These are phyloP conservation scores for Ustilago hordei DNA, from an alignment of 1,284 basidiomycete genomes.

Conservation along the genomic window DNA sequence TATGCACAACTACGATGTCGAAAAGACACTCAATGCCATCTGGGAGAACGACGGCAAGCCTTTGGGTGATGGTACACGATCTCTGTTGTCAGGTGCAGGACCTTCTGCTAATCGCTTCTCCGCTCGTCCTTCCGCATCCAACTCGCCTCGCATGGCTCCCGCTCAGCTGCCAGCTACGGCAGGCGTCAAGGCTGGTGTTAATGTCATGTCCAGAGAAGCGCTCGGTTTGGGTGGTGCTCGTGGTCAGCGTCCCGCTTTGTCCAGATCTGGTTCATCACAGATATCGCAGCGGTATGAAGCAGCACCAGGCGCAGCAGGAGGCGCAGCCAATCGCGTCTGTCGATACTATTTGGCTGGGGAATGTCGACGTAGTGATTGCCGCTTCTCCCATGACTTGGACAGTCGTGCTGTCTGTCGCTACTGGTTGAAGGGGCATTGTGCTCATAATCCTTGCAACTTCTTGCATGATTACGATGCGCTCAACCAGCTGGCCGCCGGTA, in stretches of 20 bases:
- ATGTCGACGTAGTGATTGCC: conserved; percentile 93
- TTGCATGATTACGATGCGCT: conserved; percentile 72
- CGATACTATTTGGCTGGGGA: conserved; percentile 96
- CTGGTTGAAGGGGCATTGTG: conserved; percentile 90
- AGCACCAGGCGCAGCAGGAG: conserved; percentile 11
- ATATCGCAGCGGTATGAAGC: conserved; percentile 22
- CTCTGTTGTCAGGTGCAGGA: conserved; percentile 32
- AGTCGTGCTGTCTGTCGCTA: conserved; percentile 86
- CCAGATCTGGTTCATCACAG: conserved; percentile 32
- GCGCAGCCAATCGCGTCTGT: conserved; percentile 75
- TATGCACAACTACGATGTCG: conserved; percentile 90
- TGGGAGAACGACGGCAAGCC: conserved; percentile 74
- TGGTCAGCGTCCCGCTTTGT: conserved; percentile 25
- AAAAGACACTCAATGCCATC: conserved; percentile 90
- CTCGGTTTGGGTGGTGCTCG: conserved; percentile 27
- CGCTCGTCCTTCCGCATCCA: background rate
- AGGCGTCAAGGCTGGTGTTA: conserved; percentile 52
- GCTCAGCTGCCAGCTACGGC: conserved; percentile 42
- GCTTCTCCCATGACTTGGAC: conserved; percentile 76
- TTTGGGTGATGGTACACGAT: conserved; percentile 35
- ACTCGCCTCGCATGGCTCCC: conserved; percentile 24
- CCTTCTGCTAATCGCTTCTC: conserved; percentile 10
- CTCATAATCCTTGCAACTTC: conserved; percentile 67
- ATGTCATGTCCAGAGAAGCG: conserved; percentile 54
- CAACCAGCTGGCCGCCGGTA: conserved; percentile 74